These are phyloP conservation scores for Solanum sitiens DNA, from an alignment of 257 asterid genomes.

Conservation along the genomic window DNA sequence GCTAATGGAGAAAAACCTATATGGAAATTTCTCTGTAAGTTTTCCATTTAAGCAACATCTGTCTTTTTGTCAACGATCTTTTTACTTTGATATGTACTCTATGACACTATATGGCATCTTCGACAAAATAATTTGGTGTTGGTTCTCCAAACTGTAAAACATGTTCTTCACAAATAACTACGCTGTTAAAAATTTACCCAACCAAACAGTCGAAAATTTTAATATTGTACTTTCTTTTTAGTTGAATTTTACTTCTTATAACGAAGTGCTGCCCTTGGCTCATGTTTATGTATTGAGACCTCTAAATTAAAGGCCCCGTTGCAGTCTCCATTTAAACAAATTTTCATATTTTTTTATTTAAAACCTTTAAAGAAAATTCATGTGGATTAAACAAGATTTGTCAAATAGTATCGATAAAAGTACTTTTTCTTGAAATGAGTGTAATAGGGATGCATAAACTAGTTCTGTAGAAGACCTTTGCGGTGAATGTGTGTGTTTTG, in stretches of 20 bases:
- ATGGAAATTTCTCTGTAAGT: background rate
- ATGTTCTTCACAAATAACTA: background rate
- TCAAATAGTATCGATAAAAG: background rate
- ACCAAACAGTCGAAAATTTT: background rate
- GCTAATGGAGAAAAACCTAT: background rate
- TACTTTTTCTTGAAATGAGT: background rate
- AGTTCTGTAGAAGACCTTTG: background rate
- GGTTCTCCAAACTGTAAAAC: background rate
- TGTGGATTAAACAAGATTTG: background rate
- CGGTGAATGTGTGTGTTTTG: background rate
- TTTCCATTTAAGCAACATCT: background rate
- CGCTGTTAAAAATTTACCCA: background rate
- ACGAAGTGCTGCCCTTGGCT: background rate
- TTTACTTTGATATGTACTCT: background rate
- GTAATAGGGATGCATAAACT: background rate
- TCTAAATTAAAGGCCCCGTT: background rate
- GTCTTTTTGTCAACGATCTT: background rate
- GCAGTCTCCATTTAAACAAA: background rate
- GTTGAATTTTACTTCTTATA: background rate
- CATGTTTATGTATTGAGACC: background rate
- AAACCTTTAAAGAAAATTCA: background rate
- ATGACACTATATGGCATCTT: background rate
- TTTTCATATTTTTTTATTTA: background rate
- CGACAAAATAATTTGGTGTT: background rate
- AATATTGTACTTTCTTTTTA: background rate